Evolutionary conservation across 78 protist species (phyloP).

Genomic region (Dictyostelium intermedium): DNA sequence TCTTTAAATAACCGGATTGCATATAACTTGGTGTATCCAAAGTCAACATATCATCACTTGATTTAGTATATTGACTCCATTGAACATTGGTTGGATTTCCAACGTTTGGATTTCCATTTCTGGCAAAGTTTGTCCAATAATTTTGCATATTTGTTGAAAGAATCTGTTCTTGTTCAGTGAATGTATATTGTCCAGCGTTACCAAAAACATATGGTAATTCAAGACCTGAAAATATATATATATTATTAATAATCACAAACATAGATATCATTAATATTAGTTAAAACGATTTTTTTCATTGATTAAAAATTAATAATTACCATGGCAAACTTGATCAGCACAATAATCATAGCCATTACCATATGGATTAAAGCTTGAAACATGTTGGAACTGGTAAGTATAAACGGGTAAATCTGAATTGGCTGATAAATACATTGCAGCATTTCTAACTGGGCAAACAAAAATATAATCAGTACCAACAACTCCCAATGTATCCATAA

Average conservation of each 20-base stretch:
- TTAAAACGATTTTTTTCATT: no score
- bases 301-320: background rate
- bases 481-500: background rate
- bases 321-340: constrained; percentile 58
- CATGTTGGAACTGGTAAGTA: constrained; percentile 56
- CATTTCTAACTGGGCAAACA: constrained; percentile 72
- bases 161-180: constrained; percentile 22
- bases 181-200: background rate
- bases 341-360: constrained; percentile 7
- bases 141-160: constrained; percentile 7
- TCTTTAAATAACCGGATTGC: background rate
- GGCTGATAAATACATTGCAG: background rate
- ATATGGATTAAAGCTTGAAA: constrained; percentile 48
- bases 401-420: background rate
- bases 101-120: constrained; percentile 30
- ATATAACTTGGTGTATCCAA: constrained; percentile 33
- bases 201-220: constrained; percentile 66
- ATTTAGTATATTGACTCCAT: constrained; percentile 29
- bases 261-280: no score
- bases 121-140: constrained; percentile 77
- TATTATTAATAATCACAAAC: no score
- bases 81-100: background rate
- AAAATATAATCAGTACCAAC: constrained; percentile 75
- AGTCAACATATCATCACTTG: constrained; percentile 13
- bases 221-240: background rate